These are phyloP conservation scores for Chlamydomonas schloesseri DNA, from an alignment of 139 green algal species.

Conservation along the genomic window DNA sequence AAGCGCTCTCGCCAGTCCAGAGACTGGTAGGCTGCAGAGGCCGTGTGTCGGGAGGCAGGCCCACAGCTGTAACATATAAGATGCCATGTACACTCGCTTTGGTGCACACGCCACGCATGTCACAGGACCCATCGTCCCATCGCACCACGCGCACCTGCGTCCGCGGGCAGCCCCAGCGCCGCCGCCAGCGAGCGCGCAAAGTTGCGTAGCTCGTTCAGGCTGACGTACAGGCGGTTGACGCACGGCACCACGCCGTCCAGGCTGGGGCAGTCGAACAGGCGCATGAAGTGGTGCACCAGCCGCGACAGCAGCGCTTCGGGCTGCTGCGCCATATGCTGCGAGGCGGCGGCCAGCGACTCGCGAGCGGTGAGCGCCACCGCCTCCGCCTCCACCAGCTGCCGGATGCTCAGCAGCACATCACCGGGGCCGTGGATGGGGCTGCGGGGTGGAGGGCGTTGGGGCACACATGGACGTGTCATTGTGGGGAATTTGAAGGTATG, in stretches of 20 bases:
- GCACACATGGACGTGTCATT: too few species aligned
- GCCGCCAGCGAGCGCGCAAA: constrained; percentile 50
- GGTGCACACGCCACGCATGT: too few species aligned
- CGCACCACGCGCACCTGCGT: constrained; percentile 10
- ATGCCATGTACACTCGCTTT: background rate
- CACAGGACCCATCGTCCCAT: too few species aligned
- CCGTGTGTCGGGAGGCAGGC: background rate
- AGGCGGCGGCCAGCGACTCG: constrained; percentile 51
- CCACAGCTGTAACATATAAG: background rate
- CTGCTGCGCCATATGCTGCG: constrained; percentile 34
- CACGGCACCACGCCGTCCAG: constrained; percentile 63
- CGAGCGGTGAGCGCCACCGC: constrained; percentile 4
- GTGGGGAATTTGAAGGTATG: too few species aligned
- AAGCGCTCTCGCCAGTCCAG: too few species aligned
- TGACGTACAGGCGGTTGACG: constrained; percentile 66
- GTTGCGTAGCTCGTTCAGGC: constrained; percentile 63
- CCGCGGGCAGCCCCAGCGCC: constrained; percentile 54
- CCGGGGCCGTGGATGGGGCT: constrained; percentile 30
- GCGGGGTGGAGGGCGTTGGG: background rate
- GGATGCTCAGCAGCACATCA: constrained; percentile 51
- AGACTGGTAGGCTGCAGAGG: too few species aligned
- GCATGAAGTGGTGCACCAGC: constrained; percentile 67
- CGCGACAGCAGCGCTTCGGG: constrained; percentile 59
- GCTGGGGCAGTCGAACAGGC: constrained; percentile 62
- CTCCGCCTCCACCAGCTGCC: constrained; percentile 60